Conservation (phyloP, 2,329 filamentous ascomycete genomes). For the Colletotrichum sp. region DNA sequence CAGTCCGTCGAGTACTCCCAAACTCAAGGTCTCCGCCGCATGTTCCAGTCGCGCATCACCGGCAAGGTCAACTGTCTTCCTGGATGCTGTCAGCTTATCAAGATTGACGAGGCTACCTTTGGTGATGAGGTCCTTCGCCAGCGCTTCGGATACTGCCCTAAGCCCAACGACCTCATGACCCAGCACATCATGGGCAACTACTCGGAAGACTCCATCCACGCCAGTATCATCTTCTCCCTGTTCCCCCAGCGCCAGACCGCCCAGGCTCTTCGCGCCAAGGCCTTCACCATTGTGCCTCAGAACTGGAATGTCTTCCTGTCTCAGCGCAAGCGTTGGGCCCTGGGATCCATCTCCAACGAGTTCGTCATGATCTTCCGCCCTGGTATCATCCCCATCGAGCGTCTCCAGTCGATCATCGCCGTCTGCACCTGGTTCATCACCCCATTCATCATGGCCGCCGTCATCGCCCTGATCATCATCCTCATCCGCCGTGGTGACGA, state of each 20-base stretch:
- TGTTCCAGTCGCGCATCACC: slow-evolving; percentile 54
- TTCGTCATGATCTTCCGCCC: slow-evolving; percentile 51
- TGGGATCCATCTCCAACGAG: slow-evolving; percentile 54
- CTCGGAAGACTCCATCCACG: slow-evolving; percentile 55
- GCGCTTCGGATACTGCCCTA: slow-evolving; percentile 53
- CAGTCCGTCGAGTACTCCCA: slow-evolving; percentile 54
- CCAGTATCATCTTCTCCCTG: slow-evolving; percentile 51
- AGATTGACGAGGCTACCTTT: slow-evolving; percentile 53
- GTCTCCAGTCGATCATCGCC: slow-evolving; percentile 49
- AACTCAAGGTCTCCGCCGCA: slow-evolving; percentile 49
- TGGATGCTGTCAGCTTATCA: slow-evolving; percentile 55
- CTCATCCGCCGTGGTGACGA: slow-evolving; percentile 35
- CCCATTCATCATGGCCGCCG: slow-evolving; percentile 47
- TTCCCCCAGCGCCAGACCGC: slow-evolving; percentile 48
- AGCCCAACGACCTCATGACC: slow-evolving; percentile 52
- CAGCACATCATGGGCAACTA: slow-evolving; percentile 53
- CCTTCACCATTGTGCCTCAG: slow-evolving; percentile 51
- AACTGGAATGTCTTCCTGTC: slow-evolving; percentile 51
- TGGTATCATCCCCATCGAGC: slow-evolving; percentile 46
- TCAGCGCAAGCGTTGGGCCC: slow-evolving; percentile 53
- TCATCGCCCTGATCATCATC: slow-evolving; percentile 39
- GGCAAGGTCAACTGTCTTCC: slow-evolving; percentile 55
- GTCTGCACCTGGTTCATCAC: slow-evolving; percentile 51
- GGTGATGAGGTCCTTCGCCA: slow-evolving; percentile 50
- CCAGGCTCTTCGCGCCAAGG: slow-evolving; percentile 50